phyloP scores from a whole-genome alignment of 805 yeast species.

The Yamadazyma philogaea region DNA sequence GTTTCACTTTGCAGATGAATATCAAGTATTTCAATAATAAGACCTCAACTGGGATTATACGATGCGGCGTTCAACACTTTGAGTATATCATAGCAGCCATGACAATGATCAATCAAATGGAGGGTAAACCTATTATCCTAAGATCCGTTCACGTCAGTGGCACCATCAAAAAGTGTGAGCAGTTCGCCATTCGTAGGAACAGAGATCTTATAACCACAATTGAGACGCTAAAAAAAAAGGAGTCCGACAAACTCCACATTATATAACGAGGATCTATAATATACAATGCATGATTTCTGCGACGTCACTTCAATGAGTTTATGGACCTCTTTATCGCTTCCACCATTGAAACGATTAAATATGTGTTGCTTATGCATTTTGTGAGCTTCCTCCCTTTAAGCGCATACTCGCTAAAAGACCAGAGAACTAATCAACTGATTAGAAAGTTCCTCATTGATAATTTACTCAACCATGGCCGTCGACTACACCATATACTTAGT shows the following conservation, averaged over 20 bases:
- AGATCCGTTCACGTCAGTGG: conserved; percentile 75
- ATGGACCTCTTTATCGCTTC: too few relatives aligned
- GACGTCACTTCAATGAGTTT: neutral
- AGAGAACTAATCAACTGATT: neutral
- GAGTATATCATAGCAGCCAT: conserved; percentile 67
- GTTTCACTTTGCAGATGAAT: conserved; percentile 57
- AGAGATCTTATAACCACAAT: conserved; percentile 30
- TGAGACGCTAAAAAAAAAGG: conserved; percentile 2
- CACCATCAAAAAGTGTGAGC: conserved; percentile 80
- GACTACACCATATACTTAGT: conserved; percentile 73
- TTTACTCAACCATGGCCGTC: conserved; percentile 9
- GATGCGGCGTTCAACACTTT: conserved; percentile 67
- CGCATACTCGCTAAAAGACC: conserved; percentile 11
- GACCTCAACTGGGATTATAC: conserved; percentile 80
- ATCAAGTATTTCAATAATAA: conserved; percentile 77
- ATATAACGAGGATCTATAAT: neutral
- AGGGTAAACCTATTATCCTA: conserved; percentile 49
- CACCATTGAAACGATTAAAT: too few relatives aligned
- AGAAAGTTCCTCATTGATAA: neutral
- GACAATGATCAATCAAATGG: conserved; percentile 50
- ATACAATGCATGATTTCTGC: neutral
- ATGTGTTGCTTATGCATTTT: too few relatives aligned
- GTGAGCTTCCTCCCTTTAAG: too few relatives aligned
- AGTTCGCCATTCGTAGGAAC: conserved; percentile 53
- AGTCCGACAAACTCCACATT: conserved; percentile 4